phyloP scores from a whole-genome alignment of 2,329 filamentous ascomycete genomes.

The Hypoxylon sp. region DNA sequence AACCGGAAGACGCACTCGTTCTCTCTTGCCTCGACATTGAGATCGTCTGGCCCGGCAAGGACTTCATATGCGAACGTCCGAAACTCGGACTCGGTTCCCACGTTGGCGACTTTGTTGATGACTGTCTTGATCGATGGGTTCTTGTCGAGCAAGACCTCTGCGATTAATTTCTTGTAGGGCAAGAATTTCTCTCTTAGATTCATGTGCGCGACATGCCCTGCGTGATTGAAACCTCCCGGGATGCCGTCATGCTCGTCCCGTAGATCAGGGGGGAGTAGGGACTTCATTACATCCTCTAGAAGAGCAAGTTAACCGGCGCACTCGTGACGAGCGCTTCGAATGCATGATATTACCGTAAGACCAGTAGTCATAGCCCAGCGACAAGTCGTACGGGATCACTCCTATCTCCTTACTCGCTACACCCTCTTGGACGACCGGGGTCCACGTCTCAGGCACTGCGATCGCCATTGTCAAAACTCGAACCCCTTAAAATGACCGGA shows the following conservation, averaged over 20 bases:
- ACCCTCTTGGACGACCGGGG: slow-evolving; percentile 74
- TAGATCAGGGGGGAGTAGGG: slow-evolving; percentile 83
- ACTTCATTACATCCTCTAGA: slow-evolving; percentile 82
- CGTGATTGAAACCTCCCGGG: slow-evolving; percentile 86
- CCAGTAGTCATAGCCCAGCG: slow-evolving; percentile 88
- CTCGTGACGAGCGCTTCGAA: neutral
- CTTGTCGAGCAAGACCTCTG: slow-evolving; percentile 89
- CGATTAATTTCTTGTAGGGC: slow-evolving; percentile 88
- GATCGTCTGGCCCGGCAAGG: slow-evolving; percentile 80
- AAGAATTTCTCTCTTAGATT: slow-evolving; percentile 88
- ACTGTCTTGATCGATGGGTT: slow-evolving; percentile 85
- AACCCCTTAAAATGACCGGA: slow-evolving; percentile 1
- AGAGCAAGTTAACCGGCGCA: slow-evolving; percentile 18
- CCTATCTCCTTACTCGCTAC: slow-evolving; percentile 76
- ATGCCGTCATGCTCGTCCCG: slow-evolving; percentile 79
- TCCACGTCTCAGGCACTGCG: slow-evolving; percentile 80
- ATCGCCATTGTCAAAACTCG: slow-evolving; percentile 17
- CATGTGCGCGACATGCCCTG: slow-evolving; percentile 92
- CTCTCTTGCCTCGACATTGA: slow-evolving; percentile 86
- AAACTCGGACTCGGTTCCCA: slow-evolving; percentile 86
- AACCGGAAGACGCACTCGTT: slow-evolving; percentile 89
- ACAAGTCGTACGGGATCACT: slow-evolving; percentile 80
- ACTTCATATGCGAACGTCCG: slow-evolving; percentile 95
- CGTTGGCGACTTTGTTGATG: slow-evolving; percentile 94
- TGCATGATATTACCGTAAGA: slow-evolving; percentile 70